Evolutionary conservation across 352 stramenopile genomes (phyloP), one percentile per base, ranked within the genome.

Genomic region (Albugo laibachii): DNA sequence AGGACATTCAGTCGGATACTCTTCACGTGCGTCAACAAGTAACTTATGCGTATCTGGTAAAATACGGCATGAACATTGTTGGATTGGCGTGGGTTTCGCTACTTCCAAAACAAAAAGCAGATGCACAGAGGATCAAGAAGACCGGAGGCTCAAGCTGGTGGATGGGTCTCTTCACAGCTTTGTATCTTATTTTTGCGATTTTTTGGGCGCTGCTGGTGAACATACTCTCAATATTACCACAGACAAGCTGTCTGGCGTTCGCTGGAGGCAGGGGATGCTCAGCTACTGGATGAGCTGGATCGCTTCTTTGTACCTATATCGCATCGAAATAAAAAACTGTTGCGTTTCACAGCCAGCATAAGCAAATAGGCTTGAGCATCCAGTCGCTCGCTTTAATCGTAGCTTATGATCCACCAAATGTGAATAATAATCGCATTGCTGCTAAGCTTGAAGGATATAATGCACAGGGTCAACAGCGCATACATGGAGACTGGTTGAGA

Each of bases 181-280:
- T 45, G 35, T 56, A 56, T 40, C 15, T 48, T 1, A 11, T 18
- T 5, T 14, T 57, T 11, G 45, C 54, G 39, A 34, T 61, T 6
- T 43, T 47, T 19, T 45, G 41, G 24, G 38, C 54, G 12, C 50
- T 46, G 20, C 24, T 41, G 31, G 34, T 72, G 19, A 79, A 78
- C 41, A 10, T 81, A 34, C 34, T 77, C 41, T 60, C 54, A 5
- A 80, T 83, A 57, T 59, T 66, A 45, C 52, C 60, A 5, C 49
- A 38, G n/a, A 86, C 68, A 24, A 56, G 69, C 49, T 86, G 74
- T 61, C 77, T 65, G 61, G 55, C 58, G 13, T 69, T 87, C 52
- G 74, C 63, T 0, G 74, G 74, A 35, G 74, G 71, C 3, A 5
- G 34, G 8, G 51, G 51, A 20, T 56, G 50, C 37, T 19, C 24